These are phyloP conservation scores for Saturnispora ahearnii DNA, from an alignment of 805 yeast genomes.

Conservation along the genomic window DNA sequence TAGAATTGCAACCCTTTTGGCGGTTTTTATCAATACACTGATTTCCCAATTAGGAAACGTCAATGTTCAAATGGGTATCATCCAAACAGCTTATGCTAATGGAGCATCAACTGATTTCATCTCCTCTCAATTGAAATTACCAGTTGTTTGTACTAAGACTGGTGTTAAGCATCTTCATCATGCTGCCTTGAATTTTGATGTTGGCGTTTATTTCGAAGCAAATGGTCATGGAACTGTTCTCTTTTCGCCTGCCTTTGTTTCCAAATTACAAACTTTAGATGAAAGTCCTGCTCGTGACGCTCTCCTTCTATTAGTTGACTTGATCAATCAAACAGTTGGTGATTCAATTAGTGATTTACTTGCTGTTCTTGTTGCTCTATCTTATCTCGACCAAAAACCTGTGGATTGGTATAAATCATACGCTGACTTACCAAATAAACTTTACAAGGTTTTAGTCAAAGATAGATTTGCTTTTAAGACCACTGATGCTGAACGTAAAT, in stretches of 20 bases:
- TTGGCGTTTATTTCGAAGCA: slow-evolving; percentile 95
- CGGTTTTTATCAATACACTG: slow-evolving; percentile 47
- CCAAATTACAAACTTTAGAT: slow-evolving; percentile 31
- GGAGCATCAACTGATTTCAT: slow-evolving; percentile 80
- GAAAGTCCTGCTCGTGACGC: slow-evolving; percentile 35
- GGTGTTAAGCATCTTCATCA: slow-evolving; percentile 97
- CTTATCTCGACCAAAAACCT: slow-evolving; percentile 39
- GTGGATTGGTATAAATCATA: slow-evolving; percentile 68
- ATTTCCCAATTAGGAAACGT: slow-evolving; percentile 31
- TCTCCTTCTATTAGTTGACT: slow-evolving; percentile 50
- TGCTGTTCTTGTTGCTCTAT: slow-evolving; percentile 59
- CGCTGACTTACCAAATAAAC: slow-evolving; percentile 76
- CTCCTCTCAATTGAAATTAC: slow-evolving; percentile 49
- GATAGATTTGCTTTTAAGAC: slow-evolving; percentile 76
- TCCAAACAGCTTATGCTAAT: slow-evolving; percentile 97
- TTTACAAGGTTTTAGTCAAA: slow-evolving; percentile 72
- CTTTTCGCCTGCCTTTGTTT: slow-evolving; percentile 49
- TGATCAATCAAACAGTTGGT: slow-evolving; percentile 96
- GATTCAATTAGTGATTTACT: slow-evolving; percentile 93
- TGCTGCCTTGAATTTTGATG: slow-evolving; percentile 73
- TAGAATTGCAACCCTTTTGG: slow-evolving; percentile 79
- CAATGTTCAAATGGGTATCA: slow-evolving; percentile 54
- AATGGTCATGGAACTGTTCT: slow-evolving; percentile 98
- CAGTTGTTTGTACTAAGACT: slow-evolving; percentile 85
- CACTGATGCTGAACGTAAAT: slow-evolving; percentile 80